Conservation (phyloP, 306 rosid species). For the Pyrus communis region DNA sequence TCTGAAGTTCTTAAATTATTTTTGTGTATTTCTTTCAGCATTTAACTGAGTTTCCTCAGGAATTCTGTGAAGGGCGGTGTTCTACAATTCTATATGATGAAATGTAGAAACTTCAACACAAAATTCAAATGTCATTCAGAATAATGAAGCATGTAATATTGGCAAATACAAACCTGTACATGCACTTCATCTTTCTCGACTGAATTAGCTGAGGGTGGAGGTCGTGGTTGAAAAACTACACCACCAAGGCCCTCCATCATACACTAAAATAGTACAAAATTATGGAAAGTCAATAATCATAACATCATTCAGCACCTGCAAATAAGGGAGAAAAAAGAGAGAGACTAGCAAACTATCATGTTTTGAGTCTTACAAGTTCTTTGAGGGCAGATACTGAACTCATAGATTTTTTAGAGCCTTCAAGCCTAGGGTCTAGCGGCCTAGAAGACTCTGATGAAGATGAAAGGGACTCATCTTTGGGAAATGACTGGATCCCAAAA, state of each 20-base stretch:
- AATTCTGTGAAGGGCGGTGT: background rate
- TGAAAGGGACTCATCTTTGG: slow-evolving; percentile 55
- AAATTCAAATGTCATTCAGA: slow-evolving; percentile 10
- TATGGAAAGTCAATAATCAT: slow-evolving; percentile 11
- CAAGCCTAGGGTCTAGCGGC: slow-evolving; percentile 53
- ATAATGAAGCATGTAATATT: background rate
- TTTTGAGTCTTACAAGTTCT: slow-evolving; percentile 51
- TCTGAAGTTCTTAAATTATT: background rate
- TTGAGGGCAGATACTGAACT: slow-evolving; percentile 64
- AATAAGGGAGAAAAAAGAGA: background rate
- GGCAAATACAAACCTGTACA: slow-evolving; percentile 60
- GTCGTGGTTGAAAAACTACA: slow-evolving; percentile 46
- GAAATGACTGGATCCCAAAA: slow-evolving; percentile 41
- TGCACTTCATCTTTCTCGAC: slow-evolving; percentile 73
- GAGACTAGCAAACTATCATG: background rate
- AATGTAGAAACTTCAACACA: background rate
- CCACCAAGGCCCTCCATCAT: slow-evolving; percentile 66
- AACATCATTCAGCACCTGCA: background rate
- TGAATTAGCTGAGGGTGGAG: slow-evolving; percentile 45
- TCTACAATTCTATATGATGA: background rate
- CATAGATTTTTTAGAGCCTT: slow-evolving; percentile 48
- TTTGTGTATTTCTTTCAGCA: background rate
- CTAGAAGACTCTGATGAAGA: slow-evolving; percentile 54
- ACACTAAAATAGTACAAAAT: slow-evolving; percentile 53
- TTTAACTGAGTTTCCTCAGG: background rate